These are phyloP conservation scores for Pythium dissotocum DNA, from an alignment of 352 stramenopile genomes.

Conservation along the genomic window DNA sequence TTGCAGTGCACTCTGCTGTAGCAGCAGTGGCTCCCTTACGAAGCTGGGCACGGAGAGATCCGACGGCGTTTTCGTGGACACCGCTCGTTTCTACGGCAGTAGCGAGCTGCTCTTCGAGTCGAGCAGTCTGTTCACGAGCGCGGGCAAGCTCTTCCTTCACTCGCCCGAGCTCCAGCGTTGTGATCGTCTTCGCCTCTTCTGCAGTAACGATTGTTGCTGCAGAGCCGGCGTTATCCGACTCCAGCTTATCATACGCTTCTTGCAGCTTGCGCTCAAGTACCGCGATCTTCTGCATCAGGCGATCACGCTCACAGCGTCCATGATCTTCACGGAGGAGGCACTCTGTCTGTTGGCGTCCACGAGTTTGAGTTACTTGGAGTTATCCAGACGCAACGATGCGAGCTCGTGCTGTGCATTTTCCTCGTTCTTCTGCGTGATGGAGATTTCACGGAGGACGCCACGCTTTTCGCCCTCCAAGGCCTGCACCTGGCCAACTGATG, in stretches of 20 bases:
- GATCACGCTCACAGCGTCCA: constrained; percentile 49
- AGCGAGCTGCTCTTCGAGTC: constrained; percentile 56
- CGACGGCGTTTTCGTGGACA: constrained; percentile 61
- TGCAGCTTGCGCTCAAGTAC: constrained; percentile 55
- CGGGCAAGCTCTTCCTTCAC: constrained; percentile 36
- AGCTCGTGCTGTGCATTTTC: constrained; percentile 60
- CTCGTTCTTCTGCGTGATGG: constrained; percentile 63
- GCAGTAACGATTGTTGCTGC: constrained; percentile 42
- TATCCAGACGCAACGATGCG: constrained; percentile 58
- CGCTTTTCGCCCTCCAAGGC: constrained; percentile 51
- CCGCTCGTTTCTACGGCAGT: constrained; percentile 41
- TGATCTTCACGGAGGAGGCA: constrained; percentile 61
- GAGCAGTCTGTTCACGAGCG: constrained; percentile 46
- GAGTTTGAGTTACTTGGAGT: constrained; percentile 74
- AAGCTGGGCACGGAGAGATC: constrained; percentile 52
- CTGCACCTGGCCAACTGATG: constrained; percentile 39
- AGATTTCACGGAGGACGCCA: constrained; percentile 40
- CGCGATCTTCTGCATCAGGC: constrained; percentile 46
- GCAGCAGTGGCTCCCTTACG: constrained; percentile 59
- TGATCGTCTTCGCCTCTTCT: constrained; percentile 61
- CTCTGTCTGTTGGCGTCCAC: constrained; percentile 73
- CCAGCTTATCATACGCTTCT: constrained; percentile 60
- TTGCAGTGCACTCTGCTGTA: constrained; percentile 55
- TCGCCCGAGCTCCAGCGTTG: constrained; percentile 38
- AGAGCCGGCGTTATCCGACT: constrained; percentile 50